Conservation (phyloP, 441 rosid species). For the Erysimum cheiri region DNA sequence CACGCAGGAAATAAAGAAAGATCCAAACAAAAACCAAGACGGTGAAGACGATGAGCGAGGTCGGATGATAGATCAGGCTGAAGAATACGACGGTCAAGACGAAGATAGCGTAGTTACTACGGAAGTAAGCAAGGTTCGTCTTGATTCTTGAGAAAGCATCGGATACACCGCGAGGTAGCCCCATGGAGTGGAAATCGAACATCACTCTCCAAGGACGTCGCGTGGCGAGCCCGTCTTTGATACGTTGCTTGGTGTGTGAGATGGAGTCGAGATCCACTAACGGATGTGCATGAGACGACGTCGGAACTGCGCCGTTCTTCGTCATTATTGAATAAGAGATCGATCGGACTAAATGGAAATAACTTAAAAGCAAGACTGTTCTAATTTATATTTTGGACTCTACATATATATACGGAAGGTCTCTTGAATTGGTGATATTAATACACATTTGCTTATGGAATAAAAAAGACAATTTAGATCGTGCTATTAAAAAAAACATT, state of each 20-base stretch:
- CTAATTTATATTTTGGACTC: not conserved
- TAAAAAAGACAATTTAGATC: not conserved
- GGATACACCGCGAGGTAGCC: conserved; percentile 44
- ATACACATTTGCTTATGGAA: not conserved
- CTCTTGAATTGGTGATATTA: conserved; percentile 21
- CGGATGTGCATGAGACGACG: conserved; percentile 54
- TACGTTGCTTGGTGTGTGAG: conserved; percentile 65
- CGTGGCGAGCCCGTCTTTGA: conserved; percentile 57
- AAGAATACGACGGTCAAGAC: conserved; percentile 54
- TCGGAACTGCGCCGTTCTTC: conserved; percentile 71
- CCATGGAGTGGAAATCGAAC: conserved; percentile 52
- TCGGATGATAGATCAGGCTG: conserved; percentile 62
- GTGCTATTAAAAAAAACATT: not conserved
- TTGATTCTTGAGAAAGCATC: conserved; percentile 49
- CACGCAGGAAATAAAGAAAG: conserved; percentile 68
- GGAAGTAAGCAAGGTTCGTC: conserved; percentile 54
- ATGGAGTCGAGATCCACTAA: conserved; percentile 50
- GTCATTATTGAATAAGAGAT: conserved; percentile 44
- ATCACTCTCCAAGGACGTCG: conserved; percentile 63
- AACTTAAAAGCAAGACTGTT: not conserved
- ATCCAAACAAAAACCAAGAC: conserved; percentile 60
- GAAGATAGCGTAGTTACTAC: conserved; percentile 62
- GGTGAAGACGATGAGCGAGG: conserved; percentile 59
- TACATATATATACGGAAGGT: not conserved
- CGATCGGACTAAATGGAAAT: not conserved